Base-by-base conservation (phyloP, 2,329 filamentous ascomycete species). In the Meredithiella fracta region DNA sequence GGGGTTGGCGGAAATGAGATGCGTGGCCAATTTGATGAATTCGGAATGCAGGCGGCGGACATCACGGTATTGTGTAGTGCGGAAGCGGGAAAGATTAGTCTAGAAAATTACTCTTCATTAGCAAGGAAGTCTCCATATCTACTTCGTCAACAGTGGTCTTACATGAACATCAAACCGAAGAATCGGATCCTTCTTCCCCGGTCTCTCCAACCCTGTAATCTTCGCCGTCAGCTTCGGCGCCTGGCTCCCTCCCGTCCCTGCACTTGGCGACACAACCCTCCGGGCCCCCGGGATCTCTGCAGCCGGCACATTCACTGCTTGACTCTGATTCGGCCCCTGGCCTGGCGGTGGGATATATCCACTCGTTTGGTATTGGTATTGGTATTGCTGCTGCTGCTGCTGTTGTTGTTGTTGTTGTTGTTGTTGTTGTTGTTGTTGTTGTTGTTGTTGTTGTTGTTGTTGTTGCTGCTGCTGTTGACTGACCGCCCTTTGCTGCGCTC, bases 31-130 rank as follows among this genome's bases (percentile, higher is more conserved):
- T 70, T 97, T 98, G 61, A 87, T 77, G 64, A 98, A 98, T 67
- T 98, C 92, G 51, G 87, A 89, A 69, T 98, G 92, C 60, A 94
- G 84, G 59, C 92, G 86, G 63, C 92, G 86, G 62, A 98, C 89
- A 69, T 98, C 92, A 65, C 92, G 89, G 71, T 96, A 98, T 68
- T 98, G 92, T 3, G 92, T 98, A 0, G 92, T 98, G 63, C 92
- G 82, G 69, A 96, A 98, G 63, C 91, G 91, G 54, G 91, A 90
- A n/a, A 98, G 84, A 70, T 98, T 98, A 61, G 92, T 98, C 92
- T 98, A 57, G 2, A 42, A 5, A 11, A 29, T 38, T n/a, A 29
- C 20, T n/a, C 11, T 38, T 22, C 20, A 40, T 38, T 20, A n/a
- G n/a, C n/a, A n/a, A n/a, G n/a, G n/a, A n/a, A n/a, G n/a, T n/a